Evolutionary conservation across 441 rosid species (phyloP).

Genomic region (Heliophila coronopifolia): DNA sequence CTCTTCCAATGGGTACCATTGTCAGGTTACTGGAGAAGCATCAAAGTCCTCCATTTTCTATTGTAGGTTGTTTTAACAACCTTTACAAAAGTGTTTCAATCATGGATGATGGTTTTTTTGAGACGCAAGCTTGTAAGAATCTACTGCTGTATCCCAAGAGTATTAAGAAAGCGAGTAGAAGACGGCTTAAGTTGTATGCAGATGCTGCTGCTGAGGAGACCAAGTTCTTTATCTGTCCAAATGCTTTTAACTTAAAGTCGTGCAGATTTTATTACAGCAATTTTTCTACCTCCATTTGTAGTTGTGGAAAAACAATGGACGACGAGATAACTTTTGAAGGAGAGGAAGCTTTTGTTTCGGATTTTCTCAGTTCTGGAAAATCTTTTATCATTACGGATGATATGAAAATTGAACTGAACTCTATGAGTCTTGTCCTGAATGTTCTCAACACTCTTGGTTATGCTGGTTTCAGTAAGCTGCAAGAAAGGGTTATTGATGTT

Average conservation of each 20-base stretch:
- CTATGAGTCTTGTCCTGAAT: conserved; percentile 17
- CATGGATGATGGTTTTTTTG: neutral
- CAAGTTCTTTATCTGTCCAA: conserved; percentile 19
- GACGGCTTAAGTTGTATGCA: conserved; percentile 7
- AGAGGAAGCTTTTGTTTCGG: neutral
- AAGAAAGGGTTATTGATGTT: conserved; percentile 14
- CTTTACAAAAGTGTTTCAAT: conserved; percentile 24
- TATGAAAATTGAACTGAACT: conserved; percentile 9
- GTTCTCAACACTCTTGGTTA: conserved; percentile 14
- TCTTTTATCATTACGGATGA: conserved; percentile 24
- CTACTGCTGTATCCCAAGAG: conserved; percentile 7
- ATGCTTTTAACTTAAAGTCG: neutral
- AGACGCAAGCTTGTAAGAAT: conserved; percentile 2
- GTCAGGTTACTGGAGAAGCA: conserved; percentile 20
- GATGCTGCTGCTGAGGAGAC: conserved; percentile 17
- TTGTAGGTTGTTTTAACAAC: conserved; percentile 26
- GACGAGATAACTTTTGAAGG: neutral
- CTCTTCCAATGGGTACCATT: conserved; percentile 25
- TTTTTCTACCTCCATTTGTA: neutral
- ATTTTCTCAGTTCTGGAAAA: conserved; percentile 8
- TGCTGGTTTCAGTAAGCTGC: conserved; percentile 10
- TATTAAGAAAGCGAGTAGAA: conserved; percentile 5
- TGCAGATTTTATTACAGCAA: conserved; percentile 14
- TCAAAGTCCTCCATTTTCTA: neutral
- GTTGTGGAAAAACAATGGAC: conserved; percentile 3